These are phyloP conservation scores for Stipa capillata DNA, from an alignment of 176 grass and related monocot genomes.

Conservation along the genomic window DNA sequence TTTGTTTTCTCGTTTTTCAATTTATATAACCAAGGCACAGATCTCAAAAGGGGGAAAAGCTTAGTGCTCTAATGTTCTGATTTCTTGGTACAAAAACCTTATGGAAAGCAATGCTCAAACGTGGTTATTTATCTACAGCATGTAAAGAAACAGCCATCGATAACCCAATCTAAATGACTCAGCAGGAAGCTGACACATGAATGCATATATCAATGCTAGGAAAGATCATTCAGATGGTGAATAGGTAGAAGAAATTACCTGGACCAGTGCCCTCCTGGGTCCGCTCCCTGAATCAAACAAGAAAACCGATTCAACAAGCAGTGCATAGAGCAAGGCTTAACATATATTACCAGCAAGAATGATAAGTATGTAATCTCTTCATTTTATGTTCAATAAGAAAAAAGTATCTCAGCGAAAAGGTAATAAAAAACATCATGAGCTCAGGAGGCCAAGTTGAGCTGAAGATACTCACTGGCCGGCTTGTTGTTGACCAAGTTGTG, in stretches of 20 bases:
- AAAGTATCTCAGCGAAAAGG: not conserved
- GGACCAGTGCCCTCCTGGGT: conserved; percentile 41
- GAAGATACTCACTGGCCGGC: conserved; percentile 48
- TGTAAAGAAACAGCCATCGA: not conserved
- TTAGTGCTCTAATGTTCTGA: not conserved
- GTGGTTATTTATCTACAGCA: not conserved
- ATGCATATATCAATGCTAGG: not conserved
- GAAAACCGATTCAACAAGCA: conserved; percentile 17
- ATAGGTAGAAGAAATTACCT: conserved; percentile 32
- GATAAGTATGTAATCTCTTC: not conserved
- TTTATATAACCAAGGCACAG: not conserved
- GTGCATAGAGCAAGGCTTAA: not conserved
- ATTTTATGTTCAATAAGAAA: not conserved
- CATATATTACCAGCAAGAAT: not conserved
- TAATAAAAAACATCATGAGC: not conserved
- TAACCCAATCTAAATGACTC: not conserved
- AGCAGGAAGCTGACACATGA: not conserved
- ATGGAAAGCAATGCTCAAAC: not conserved
- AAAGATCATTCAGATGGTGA: not conserved
- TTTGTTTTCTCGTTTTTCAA: not conserved
- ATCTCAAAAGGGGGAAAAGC: not conserved
- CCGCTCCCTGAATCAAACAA: conserved; percentile 44
- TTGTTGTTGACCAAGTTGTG: conserved; percentile 48
- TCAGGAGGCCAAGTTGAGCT: not conserved
- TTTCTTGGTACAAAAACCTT: not conserved